A percentile compares a stretch with the other conserved stretches of the same genome.
phyloP scores from a whole-genome alignment of 305 asterid genomes.

The Coffea humblotiana region DNA sequence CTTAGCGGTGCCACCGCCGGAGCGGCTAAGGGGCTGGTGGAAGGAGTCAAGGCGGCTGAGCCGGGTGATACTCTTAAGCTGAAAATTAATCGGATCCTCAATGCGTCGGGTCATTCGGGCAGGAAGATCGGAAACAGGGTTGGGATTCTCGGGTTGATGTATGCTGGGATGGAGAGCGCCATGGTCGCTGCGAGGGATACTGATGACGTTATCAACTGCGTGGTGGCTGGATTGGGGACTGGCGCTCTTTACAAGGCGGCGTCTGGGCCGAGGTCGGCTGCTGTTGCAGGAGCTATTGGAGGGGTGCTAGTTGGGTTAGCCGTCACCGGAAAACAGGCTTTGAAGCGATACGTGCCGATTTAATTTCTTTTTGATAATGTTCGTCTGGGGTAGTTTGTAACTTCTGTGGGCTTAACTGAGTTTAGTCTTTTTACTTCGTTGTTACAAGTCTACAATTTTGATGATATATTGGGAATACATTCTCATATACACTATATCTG shows the following conservation, averaged over 20 bases:
- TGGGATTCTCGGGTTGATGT: conserved; percentile 81
- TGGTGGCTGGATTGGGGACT: conserved; percentile 90
- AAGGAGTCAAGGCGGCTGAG: conserved; percentile 71
- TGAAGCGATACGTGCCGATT: conserved; percentile 84
- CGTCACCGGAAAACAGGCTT: conserved; percentile 73
- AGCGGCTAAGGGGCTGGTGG: conserved; percentile 62
- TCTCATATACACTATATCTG: conserved; percentile 18
- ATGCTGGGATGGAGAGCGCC: conserved; percentile 86
- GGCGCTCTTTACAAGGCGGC: conserved; percentile 96
- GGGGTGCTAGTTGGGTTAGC: conserved; percentile 83
- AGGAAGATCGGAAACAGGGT: conserved; percentile 72
- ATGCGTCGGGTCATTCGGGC: conserved; percentile 81
- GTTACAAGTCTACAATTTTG: conserved; percentile 46
- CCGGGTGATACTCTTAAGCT: conserved; percentile 70
- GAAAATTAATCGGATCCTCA: conserved; percentile 66
- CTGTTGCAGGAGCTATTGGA: conserved; percentile 93
- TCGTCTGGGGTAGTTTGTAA: conserved; percentile 15
- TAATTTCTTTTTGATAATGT: conserved; percentile 27
- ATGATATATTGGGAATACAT: conserved; percentile 26
- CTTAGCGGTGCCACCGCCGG: conserved; percentile 72
- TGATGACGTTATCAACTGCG: conserved; percentile 84
- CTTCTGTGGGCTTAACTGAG: conserved; percentile 3
- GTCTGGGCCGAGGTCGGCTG: conserved; percentile 86
- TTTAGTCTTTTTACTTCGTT: conserved; percentile 2
- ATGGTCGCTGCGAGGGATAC: conserved; percentile 81